Evolutionary conservation across 164 flowering plant genomes (phyloP), one percentile per base, ranked within the genome.

Genomic region (Annona squamosa): DNA sequence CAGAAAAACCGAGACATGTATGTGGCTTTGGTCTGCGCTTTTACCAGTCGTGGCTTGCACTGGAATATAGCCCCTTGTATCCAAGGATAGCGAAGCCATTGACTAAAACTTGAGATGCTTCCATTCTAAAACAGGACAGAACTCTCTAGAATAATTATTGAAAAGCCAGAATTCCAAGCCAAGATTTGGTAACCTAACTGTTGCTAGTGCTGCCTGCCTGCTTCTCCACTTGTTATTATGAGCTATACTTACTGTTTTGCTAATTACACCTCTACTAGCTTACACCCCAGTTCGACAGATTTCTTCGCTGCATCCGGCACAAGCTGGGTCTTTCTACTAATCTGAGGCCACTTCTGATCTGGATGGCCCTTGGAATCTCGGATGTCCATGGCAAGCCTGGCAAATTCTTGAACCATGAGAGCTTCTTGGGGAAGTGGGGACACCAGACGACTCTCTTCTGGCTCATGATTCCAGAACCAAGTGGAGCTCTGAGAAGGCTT

Each of bases 381-480:
- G 16, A 82, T 71, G 3, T 5, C 52, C 52, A n/a, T 19, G 5
- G 77, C 82, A 66, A 82, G 63, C 46, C 71, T 67, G 3, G 84
- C 74, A 67, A 84, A 80, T 74, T 82, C 79, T 59, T 37, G 76
- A 64, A 84, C 76, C 86, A 84, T 78, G n/a, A 43, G 77, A 3
- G 70, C 86, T 42, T 84, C 86, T 73, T 84, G 86, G 12, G 86
- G 86, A 65, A 84, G 77, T 19, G 73, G 75, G 16, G 64, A 70
- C 12, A n/a, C 43, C 18, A 82, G 78, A 10, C n/a, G 9, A 48
- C 74, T 65, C 37, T 70, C 73, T 1, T 68, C 70, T 0, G 84
- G 83, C 71, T 13, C 13, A 37, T 77, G 47, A 0, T 3, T 17
- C 83, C 83, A 76, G 1, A 26, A 79, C 81, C 3, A 71, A 68